phyloP scores from a whole-genome alignment of 306 rosid species.

The Sesbania bispinosa region DNA sequence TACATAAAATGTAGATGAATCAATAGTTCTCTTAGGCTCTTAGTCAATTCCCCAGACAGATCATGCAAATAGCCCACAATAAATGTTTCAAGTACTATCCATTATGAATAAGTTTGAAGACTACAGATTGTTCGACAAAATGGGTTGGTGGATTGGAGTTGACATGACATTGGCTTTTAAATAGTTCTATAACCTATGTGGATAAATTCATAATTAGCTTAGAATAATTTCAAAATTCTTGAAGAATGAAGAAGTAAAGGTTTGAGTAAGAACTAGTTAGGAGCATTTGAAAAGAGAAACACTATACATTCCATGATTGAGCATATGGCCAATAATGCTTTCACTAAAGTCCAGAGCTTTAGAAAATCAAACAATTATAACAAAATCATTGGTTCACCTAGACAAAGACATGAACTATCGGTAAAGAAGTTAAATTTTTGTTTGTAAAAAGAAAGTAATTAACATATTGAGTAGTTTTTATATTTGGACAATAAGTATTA shows the following conservation, averaged over 20 bases:
- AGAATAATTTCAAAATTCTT: background rate
- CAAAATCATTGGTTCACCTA: background rate
- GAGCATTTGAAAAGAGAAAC: background rate
- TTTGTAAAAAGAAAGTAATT: background rate
- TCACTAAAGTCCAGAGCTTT: background rate
- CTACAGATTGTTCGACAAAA: background rate
- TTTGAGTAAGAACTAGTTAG: background rate
- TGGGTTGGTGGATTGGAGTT: background rate
- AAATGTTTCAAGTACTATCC: background rate
- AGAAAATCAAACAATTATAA: slow-evolving; percentile 2
- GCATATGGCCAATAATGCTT: background rate
- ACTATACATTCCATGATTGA: background rate
- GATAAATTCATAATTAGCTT: too few relatives aligned
- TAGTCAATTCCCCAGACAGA: background rate
- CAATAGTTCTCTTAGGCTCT: background rate
- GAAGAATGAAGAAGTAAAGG: background rate
- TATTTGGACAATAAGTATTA: background rate
- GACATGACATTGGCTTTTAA: background rate
- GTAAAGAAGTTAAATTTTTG: background rate
- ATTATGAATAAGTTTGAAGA: background rate
- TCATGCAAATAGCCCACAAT: background rate
- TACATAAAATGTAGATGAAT: background rate
- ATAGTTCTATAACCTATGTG: background rate
- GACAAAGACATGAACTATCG: background rate
- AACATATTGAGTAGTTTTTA: background rate